These are phyloP conservation scores for Panicum virgatum DNA, from an alignment of 202 grass and related monocot genomes.

Conservation along the genomic window DNA sequence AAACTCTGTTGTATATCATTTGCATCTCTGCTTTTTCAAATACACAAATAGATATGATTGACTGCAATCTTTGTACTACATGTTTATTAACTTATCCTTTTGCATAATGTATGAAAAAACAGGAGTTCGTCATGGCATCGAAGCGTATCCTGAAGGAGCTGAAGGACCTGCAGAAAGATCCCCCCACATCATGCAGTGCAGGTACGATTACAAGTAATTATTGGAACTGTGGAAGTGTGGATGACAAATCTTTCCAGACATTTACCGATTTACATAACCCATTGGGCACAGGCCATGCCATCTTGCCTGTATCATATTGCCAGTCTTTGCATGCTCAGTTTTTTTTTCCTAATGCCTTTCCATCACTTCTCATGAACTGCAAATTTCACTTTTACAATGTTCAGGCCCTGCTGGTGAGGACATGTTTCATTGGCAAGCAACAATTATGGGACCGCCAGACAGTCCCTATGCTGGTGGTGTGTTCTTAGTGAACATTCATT, in stretches of 20 bases:
- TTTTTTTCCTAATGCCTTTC: background rate
- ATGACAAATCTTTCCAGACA: background rate
- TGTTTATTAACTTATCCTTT: background rate
- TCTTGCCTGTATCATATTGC: background rate
- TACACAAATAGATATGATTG: background rate
- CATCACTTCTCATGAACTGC: slow-evolving; percentile 12
- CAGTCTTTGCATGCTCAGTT: background rate
- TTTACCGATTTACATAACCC: background rate
- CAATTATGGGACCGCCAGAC: slow-evolving; percentile 83
- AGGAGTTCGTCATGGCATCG: slow-evolving; percentile 65
- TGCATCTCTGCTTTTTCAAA: background rate
- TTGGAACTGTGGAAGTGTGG: background rate
- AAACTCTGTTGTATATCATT: background rate
- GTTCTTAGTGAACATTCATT: slow-evolving; percentile 88
- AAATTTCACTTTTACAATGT: slow-evolving; percentile 33
- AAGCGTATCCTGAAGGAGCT: slow-evolving; percentile 84
- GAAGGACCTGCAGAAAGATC: slow-evolving; percentile 86
- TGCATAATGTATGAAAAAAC: background rate
- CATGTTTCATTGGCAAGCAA: slow-evolving; percentile 90
- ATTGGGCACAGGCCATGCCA: background rate
- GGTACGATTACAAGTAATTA: slow-evolving; percentile 37
- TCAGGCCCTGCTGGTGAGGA: slow-evolving; percentile 80
- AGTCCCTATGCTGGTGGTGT: slow-evolving; percentile 79
- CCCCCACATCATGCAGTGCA: slow-evolving; percentile 85
- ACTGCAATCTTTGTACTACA: background rate